A percentile compares a stretch with the other conserved stretches of the same genome.
Conservation (phyloP, 148 eudicot genomes). For the Pharnaceum exiguum region DNA sequence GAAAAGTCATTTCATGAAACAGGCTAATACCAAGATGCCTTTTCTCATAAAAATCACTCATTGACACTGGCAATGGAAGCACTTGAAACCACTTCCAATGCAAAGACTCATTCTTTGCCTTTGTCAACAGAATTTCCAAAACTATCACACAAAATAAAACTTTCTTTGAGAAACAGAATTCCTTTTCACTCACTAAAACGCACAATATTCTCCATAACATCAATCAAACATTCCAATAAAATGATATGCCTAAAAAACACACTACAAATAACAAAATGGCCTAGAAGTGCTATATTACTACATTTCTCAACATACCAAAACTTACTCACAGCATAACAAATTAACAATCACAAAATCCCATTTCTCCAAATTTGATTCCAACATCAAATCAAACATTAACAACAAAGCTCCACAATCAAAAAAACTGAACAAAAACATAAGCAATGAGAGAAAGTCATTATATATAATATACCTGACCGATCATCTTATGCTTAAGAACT, state of each 20-base stretch:
- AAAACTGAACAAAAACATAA: background rate
- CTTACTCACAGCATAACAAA: background rate
- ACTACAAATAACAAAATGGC: too few species aligned
- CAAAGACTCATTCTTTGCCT: too few species aligned
- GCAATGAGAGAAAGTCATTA: background rate
- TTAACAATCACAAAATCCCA: too few species aligned
- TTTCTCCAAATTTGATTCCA: too few species aligned
- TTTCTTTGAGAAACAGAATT: background rate
- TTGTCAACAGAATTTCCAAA: too few species aligned
- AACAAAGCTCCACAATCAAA: background rate
- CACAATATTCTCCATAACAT: background rate
- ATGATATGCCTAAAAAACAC: background rate
- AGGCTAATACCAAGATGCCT: too few species aligned
- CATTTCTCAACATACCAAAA: background rate
- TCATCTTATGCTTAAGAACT: conserved; percentile 65
- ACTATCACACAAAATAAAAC: background rate
- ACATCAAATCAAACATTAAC: background rate
- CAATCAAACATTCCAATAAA: background rate
- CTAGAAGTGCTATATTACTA: too few species aligned
- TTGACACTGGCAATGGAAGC: too few species aligned
- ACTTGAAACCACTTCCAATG: too few species aligned
- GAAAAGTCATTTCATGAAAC: too few species aligned
- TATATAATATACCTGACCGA: conserved; percentile 52
- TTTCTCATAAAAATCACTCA: too few species aligned
- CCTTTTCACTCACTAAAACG: background rate